Percentiles rank a stretch among this genome's conserved stretches.
Evolutionary conservation across 73 alveolate genomes (phyloP).

Genomic region (Stentor coeruleus): DNA sequence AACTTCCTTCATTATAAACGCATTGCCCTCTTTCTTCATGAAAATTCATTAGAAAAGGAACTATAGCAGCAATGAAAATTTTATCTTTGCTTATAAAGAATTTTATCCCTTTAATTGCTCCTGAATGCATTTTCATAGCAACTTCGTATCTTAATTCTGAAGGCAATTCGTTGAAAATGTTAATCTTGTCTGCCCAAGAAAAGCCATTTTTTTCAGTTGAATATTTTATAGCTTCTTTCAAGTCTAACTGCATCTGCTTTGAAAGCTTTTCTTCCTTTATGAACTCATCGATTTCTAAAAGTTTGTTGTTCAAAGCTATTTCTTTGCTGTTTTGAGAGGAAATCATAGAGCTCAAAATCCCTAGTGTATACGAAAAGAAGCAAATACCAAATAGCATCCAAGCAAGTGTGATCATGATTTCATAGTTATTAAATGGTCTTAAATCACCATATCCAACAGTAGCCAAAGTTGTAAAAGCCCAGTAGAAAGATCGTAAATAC

Average conservation of each 20-base stretch:
- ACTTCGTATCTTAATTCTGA: constrained; percentile 21
- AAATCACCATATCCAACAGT: constrained; percentile 93
- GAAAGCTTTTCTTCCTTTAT: constrained; percentile 62
- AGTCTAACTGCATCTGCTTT: constrained; percentile 29
- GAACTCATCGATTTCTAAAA: constrained; percentile 58
- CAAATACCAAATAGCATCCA: constrained; percentile 84
- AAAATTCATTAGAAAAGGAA: constrained; percentile 4
- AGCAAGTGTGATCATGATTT: constrained; percentile 51
- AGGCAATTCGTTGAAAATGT: constrained; percentile 36
- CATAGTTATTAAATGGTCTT: constrained; percentile 55
- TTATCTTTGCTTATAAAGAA: constrained; percentile 19
- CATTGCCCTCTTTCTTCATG: background rate
- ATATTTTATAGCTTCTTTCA: constrained; percentile 51
- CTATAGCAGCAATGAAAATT: constrained; percentile 22
- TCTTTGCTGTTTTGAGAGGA: constrained; percentile 62
- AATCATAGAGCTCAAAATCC: constrained; percentile 57
- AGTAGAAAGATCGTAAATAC: constrained; percentile 54
- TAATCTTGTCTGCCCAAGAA: constrained; percentile 44
- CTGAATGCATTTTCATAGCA: constrained; percentile 29
- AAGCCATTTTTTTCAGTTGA: constrained; percentile 43
- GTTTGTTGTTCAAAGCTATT: constrained; percentile 49
- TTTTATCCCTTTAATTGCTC: background rate
- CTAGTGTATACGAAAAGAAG: constrained; percentile 70
- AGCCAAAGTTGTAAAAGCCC: constrained; percentile 76
- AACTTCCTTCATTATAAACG: constrained; percentile 27